Evolutionary conservation across 2,329 filamentous ascomycete species (phyloP).

Genomic region (Cephalotrichum gorgonifer): DNA sequence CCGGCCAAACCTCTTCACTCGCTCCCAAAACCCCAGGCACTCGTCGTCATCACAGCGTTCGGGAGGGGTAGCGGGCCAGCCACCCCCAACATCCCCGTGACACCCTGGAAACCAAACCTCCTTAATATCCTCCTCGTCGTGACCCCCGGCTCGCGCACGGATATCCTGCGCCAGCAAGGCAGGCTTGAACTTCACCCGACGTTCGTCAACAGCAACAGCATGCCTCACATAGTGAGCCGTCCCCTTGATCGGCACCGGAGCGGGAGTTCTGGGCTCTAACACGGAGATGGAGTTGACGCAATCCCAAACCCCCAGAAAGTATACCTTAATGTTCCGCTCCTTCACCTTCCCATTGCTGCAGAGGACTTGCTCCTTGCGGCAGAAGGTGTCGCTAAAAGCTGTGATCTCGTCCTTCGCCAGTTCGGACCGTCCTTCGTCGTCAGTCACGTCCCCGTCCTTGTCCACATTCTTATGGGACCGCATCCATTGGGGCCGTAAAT

Average conservation of each 20-base stretch:
- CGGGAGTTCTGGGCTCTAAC: conserved; percentile 24
- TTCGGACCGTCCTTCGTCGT: conserved; percentile 9
- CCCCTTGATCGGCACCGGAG: conserved; percentile 24
- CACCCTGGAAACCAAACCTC: conserved; percentile 75
- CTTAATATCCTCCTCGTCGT: conserved; percentile 42
- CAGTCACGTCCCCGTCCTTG: conserved; percentile 7
- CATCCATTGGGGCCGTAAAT: conserved; percentile 1
- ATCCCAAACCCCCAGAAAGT: conserved; percentile 46
- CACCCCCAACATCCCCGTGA: conserved; percentile 71
- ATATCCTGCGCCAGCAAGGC: conserved; percentile 34
- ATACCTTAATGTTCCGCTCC: conserved; percentile 31
- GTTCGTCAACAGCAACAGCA: conserved; percentile 42
- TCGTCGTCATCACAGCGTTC: no score
- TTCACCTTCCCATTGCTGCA: conserved; percentile 7
- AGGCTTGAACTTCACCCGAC: conserved; percentile 44
- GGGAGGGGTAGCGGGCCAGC: conserved; percentile 40
- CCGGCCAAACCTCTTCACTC: conserved; percentile 24
- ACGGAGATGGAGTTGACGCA: conserved; percentile 40
- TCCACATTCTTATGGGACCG: no score
- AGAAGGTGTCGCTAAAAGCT: conserved; percentile 38
- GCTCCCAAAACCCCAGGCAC: no score
- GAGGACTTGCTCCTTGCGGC: conserved; percentile 22
- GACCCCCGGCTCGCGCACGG: conserved; percentile 11
- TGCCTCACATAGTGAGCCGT: conserved; percentile 37
- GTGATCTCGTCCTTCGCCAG: conserved; percentile 23